phyloP scores from a whole-genome alignment of 148 eudicot species.

The Persicaria tinctoria region DNA sequence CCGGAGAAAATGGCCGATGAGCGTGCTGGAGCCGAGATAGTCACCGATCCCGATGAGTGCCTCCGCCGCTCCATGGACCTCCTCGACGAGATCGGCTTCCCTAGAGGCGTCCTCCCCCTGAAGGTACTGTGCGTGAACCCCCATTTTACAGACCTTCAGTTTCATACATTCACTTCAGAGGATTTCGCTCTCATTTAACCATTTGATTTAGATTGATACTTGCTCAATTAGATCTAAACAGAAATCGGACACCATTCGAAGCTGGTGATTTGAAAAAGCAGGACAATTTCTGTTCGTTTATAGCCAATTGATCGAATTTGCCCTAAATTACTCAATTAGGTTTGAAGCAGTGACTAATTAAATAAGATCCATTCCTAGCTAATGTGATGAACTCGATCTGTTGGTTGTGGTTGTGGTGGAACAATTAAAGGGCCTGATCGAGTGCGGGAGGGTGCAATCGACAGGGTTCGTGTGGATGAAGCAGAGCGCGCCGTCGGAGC shows the following conservation, averaged over 20 bases:
- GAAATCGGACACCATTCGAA: not conserved
- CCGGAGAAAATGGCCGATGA: conserved; percentile 5
- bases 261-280: too few species aligned
- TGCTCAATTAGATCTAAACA: too few species aligned
- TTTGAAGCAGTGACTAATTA: too few species aligned
- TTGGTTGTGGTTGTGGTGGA: not conserved
- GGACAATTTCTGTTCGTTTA: too few species aligned
- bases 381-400: too few species aligned
- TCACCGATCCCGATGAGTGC: conserved; percentile 66
- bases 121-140: conserved; percentile 13
- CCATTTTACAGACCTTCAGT: too few species aligned
- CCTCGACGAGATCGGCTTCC: conserved; percentile 65
- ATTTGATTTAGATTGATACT: too few species aligned
- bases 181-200: too few species aligned
- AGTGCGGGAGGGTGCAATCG: conserved; percentile 65
- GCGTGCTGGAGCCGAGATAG: conserved; percentile 66
- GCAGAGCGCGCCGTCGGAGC: conserved; percentile 62
- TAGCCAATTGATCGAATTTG: too few species aligned
- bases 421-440: conserved; percentile 36
- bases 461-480: conserved; percentile 97
- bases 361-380: too few species aligned
- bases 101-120: conserved; percentile 67
- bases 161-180: too few species aligned
- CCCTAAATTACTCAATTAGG: too few species aligned
- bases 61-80: conserved; percentile 42